Percentiles rank a stretch among this genome's conserved stretches.
Conservation (phyloP, 768 basidiomycete genomes). For the Suillus subalutaceus region DNA sequence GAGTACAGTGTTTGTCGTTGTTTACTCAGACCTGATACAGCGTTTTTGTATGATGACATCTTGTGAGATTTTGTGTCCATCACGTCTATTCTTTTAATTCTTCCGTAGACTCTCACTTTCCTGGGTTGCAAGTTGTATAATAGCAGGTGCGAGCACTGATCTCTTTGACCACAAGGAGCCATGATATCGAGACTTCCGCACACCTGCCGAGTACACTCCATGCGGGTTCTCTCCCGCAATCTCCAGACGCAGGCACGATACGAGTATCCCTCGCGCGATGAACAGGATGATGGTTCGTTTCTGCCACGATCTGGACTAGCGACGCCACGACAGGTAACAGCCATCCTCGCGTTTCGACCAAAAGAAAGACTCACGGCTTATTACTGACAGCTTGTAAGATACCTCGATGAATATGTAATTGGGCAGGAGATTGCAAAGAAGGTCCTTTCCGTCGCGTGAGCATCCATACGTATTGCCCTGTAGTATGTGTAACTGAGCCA, state of each 20-base stretch:
- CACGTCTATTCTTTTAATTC: not conserved
- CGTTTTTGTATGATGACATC: not conserved
- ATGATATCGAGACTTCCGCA: conserved; percentile 27
- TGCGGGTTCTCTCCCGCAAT: conserved; percentile 34
- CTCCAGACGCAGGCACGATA: conserved; percentile 63
- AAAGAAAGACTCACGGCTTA: conserved; percentile 14
- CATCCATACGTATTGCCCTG: conserved; percentile 21
- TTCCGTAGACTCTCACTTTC: not conserved
- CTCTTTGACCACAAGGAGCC: not conserved
- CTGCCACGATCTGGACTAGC: conserved; percentile 52
- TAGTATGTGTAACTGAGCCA: conserved; percentile 10
- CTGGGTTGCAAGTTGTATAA: not conserved
- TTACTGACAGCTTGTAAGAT: conserved; percentile 67
- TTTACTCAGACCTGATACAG: not conserved
- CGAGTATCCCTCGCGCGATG: conserved; percentile 40
- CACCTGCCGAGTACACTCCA: conserved; percentile 26
- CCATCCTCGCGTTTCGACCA: not conserved
- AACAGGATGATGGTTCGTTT: conserved; percentile 34
- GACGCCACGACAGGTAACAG: conserved; percentile 56
- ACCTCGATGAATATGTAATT: conserved; percentile 86
- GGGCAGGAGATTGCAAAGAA: conserved; percentile 95
- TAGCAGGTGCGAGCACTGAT: too few species aligned
- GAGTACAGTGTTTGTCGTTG: not conserved
- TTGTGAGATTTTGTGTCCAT: not conserved
- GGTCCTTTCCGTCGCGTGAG: conserved; percentile 91